Evolutionary conservation across 169 alveolate species (phyloP), one percentile per base, ranked within the genome.

Genomic region (Cryptosporidium canis): DNA sequence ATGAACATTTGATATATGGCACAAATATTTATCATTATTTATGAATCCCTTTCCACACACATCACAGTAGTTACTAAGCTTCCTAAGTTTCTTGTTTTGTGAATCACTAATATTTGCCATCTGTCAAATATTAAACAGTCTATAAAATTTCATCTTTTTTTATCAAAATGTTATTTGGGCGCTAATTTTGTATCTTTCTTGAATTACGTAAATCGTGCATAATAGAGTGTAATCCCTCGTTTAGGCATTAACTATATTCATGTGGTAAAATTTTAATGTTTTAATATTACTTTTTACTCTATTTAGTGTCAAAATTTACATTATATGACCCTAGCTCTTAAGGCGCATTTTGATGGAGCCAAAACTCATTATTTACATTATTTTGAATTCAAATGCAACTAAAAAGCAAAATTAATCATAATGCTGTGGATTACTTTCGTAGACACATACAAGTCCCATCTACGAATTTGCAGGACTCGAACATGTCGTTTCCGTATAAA

Each of bases 401-500:
- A 29, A 77, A 39, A 55, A 58, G 44, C 66, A 77, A 63, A 44
- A 4, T 77, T n/a, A 77, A 77, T 43, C 70, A 41, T 18, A 24
- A 77, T 58, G 87, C 41, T 27, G 35, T 58, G 14, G 87, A 77
- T 0, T 77, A 77, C 39, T 77, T 77, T 24, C 70, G 87, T 18
- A 56, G 29, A 29, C 33, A 33, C 33, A 24, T 55, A 12, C 71
- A 56, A n/a, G 64, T 63, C 16, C 7, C 83, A 24, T 77, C 87
- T 24, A 37, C 68, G 58, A 77, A 77, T 44, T 0, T 77, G 12
- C 37, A 71, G 0, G 87, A 77, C 66, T 58, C 87, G 9, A 77
- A 77, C 33, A 27, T 77, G 63, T 16, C 87, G 0, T 77, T 77
- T 41, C 87, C 87, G 27, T 77, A 77, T 31, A 77, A 77, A n/a